Base-by-base conservation (phyloP, 805 yeast species). In the Kodamaea lidongshanica region DNA sequence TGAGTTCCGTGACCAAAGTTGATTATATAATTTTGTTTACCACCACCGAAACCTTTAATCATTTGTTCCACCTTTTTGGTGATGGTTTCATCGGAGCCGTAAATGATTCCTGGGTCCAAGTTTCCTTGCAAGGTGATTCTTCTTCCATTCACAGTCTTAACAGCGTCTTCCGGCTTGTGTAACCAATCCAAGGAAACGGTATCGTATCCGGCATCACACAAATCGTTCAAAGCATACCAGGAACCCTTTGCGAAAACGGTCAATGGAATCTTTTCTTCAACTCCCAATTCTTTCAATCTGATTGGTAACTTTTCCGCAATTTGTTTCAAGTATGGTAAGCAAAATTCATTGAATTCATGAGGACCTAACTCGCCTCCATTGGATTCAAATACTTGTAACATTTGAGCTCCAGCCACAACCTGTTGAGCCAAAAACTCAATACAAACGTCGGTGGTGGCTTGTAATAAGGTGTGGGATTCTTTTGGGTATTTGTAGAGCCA, bases 321-420 rank as follows among this genome's bases (percentile, higher is more conserved):
- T 51, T 84, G 84, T 41, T 69, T 72, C 47, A 92, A 65, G 53
- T 85, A 92, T 3, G 97, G 97, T 48, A 89, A 71, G 4, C 94
- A 79, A 56, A 87, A 92, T 54, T 83, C 88, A 39, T 70, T 70
- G 58, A 89, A 92, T 49, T 92, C 98, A 30, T 64, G 64, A 8
- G 96, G 94, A 1, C 95, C 92, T 35, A 92, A 69, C 60, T 92
- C 97, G 30, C 97, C 95, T 34, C 95, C 98, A 95, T 96, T 88
- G 20, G 95, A 82, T 53, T 92, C 98, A 52, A 92, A 92, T 19
- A 92, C 87, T 60, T 92, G 98, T 38, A 92, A 69, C 79, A 92
- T 87, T 64, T 92, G 98, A 19, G 97, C 97, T 45, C 98, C 98
- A 2, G 98, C 98, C 43, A 78, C 76, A 25, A 92, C 95, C 60